These are phyloP conservation scores for Suillus plorans DNA, from an alignment of 768 basidiomycete species.

Conservation along the genomic window DNA sequence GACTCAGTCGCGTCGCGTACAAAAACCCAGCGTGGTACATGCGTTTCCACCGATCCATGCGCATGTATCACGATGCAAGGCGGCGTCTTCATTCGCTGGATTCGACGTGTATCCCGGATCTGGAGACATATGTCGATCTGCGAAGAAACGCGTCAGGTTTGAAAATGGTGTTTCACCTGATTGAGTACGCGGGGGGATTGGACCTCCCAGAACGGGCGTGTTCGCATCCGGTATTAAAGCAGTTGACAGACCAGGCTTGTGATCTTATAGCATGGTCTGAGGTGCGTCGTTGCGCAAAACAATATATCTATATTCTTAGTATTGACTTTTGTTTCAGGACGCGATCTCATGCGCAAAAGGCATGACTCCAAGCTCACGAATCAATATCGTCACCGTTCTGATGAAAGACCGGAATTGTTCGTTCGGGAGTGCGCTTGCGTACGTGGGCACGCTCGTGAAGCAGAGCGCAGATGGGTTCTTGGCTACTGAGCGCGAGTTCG, in stretches of 20 bases:
- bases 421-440: slow-evolving; percentile 44
- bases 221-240: slow-evolving; percentile 26
- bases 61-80: slow-evolving; percentile 34
- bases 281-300: slow-evolving; percentile 33
- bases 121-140: slow-evolving; percentile 47
- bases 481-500: slow-evolving; percentile 21
- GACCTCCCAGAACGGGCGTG: slow-evolving; percentile 32
- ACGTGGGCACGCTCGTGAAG: slow-evolving; percentile 24
- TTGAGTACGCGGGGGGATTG: slow-evolving; percentile 53
- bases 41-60: slow-evolving; percentile 40
- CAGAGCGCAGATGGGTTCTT: slow-evolving; percentile 31
- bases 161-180: slow-evolving; percentile 48
- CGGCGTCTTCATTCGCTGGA: slow-evolving; percentile 19
- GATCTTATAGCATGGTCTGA: slow-evolving; percentile 55
- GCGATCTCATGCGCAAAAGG: slow-evolving; percentile 52
- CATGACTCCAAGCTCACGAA: slow-evolving; percentile 35
- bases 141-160: slow-evolving; percentile 51
- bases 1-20: slow-evolving; percentile 34
- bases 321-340: slow-evolving; percentile 41
- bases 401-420: slow-evolving; percentile 43
- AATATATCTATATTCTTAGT: neutral
- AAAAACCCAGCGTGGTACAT: slow-evolving; percentile 40
- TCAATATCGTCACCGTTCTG: slow-evolving; percentile 53
- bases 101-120: slow-evolving; percentile 33
- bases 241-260: slow-evolving; percentile 40